Evolutionary conservation across 1,284 basidiomycete genomes (phyloP).

Genomic region (Puccinia brachypodii): DNA sequence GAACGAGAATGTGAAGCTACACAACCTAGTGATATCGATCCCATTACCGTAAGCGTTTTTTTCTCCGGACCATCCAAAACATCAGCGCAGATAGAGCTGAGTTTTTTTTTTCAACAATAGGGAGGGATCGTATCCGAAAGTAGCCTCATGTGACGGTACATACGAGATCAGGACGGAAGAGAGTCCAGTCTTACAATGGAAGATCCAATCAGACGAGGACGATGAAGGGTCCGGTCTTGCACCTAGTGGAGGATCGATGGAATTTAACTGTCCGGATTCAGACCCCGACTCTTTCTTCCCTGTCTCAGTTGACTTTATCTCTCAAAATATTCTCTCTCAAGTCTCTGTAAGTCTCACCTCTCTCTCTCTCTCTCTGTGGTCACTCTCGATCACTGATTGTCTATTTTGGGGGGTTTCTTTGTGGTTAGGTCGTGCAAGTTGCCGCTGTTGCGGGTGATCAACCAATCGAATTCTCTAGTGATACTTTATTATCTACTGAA

Average conservation of each 20-base stretch:
- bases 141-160: conserved; percentile 70
- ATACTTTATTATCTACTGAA: conserved; percentile 61
- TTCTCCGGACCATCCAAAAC: neutral
- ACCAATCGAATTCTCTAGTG: conserved; percentile 71
- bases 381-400: neutral
- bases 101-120: conserved; percentile 53
- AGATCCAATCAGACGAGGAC: conserved; percentile 62
- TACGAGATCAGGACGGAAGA: conserved; percentile 77
- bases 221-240: conserved; percentile 53
- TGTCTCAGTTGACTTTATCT: conserved; percentile 77
- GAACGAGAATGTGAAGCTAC: conserved; percentile 65
- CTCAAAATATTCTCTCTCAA: conserved; percentile 73
- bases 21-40: conserved; percentile 84
- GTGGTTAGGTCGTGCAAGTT: conserved; percentile 54
- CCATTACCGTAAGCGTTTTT: conserved; percentile 73
- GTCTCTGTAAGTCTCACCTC: conserved; percentile 62
- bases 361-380: neutral
- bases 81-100: neutral
- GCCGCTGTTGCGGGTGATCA: conserved; percentile 66
- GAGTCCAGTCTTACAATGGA: conserved; percentile 77
- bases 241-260: conserved; percentile 73
- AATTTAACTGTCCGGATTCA: conserved; percentile 82
- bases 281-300: conserved; percentile 89
- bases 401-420: conserved; percentile 36
- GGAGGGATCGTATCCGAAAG: conserved; percentile 79